Conservation (phyloP, 768 basidiomycete genomes). For the Bullera alba region DNA sequence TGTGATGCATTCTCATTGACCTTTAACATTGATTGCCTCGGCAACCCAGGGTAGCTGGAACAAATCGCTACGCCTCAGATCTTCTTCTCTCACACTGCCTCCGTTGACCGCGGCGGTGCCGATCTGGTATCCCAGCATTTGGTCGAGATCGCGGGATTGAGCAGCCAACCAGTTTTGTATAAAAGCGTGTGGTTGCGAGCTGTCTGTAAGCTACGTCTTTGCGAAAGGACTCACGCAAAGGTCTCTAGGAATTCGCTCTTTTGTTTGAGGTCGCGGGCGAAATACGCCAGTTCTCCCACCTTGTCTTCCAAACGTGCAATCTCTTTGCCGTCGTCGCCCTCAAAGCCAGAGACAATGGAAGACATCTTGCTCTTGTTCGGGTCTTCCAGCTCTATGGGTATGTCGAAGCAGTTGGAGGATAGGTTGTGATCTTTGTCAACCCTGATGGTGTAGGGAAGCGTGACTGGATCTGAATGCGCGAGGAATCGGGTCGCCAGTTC, state of each 20-base stretch:
- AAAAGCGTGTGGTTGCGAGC: conserved; percentile 58
- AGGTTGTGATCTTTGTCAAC: conserved; percentile 54
- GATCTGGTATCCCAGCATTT: conserved; percentile 66
- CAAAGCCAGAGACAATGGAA: conserved; percentile 59
- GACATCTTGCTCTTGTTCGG: conserved; percentile 64
- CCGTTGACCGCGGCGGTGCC: conserved; percentile 54
- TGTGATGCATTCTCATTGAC: conserved; percentile 6
- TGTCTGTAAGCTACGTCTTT: conserved; percentile 5
- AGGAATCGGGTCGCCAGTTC: conserved; percentile 78
- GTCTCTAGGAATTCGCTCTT: conserved; percentile 78
- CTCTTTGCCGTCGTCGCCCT: conserved; percentile 62
- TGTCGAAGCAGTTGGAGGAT: conserved; percentile 70
- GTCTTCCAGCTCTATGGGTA: conserved; percentile 84
- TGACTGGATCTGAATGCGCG: conserved; percentile 66
- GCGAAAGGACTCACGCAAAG: conserved; percentile 53
- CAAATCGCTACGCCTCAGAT: conserved; percentile 79
- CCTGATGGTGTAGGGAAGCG: conserved; percentile 60
- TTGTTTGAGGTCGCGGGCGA: conserved; percentile 75
- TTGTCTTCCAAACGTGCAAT: conserved; percentile 78
- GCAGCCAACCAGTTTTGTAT: conserved; percentile 87
- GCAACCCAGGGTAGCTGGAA: conserved; percentile 85
- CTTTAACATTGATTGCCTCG: conserved; percentile 62
- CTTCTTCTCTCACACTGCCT: conserved; percentile 66
- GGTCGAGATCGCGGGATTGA: conserved; percentile 84
- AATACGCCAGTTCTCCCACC: conserved; percentile 77